These are phyloP conservation scores for Penicillium sp. DNA, from an alignment of 2,329 filamentous ascomycete genomes.

Conservation along the genomic window DNA sequence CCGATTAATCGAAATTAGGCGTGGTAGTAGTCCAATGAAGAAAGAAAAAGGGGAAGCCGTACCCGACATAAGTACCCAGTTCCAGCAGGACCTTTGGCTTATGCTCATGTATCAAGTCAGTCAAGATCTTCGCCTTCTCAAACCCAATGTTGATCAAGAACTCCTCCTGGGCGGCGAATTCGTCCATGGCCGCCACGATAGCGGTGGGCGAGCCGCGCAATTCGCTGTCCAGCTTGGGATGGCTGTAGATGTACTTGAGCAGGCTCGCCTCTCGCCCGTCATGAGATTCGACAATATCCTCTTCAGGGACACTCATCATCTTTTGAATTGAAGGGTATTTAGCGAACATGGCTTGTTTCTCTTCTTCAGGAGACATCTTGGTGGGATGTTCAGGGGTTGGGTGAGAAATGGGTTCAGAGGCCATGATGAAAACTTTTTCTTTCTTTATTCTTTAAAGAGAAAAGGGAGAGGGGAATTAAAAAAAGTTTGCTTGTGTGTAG, in stretches of 20 bases:
- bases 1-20: background rate
- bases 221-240: slow-evolving; percentile 51
- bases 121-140: slow-evolving; percentile 66
- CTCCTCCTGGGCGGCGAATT: slow-evolving; percentile 60
- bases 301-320: background rate
- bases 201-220: slow-evolving; percentile 58
- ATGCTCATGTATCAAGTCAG: slow-evolving; percentile 60
- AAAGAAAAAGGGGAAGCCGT: background rate
- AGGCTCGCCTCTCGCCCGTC: slow-evolving; percentile 32
- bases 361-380: background rate
- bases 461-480: background rate
- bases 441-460: background rate
- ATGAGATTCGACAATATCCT: slow-evolving; percentile 4
- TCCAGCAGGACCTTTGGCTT: slow-evolving; percentile 9
- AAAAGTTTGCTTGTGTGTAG: background rate
- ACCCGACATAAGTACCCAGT: slow-evolving; percentile 2
- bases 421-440: background rate
- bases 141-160: slow-evolving; percentile 75
- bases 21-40: background rate
- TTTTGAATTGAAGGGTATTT: slow-evolving; percentile 7
- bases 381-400: background rate
- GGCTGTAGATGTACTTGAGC: slow-evolving; percentile 60
- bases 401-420: background rate
- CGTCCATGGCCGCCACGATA: slow-evolving; percentile 64
- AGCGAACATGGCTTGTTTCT: background rate